A percentile compares a stretch with the other conserved stretches of the same genome.
Conservation (phyloP, 139 green algal genomes). For the Bryopsis sp. region DNA sequence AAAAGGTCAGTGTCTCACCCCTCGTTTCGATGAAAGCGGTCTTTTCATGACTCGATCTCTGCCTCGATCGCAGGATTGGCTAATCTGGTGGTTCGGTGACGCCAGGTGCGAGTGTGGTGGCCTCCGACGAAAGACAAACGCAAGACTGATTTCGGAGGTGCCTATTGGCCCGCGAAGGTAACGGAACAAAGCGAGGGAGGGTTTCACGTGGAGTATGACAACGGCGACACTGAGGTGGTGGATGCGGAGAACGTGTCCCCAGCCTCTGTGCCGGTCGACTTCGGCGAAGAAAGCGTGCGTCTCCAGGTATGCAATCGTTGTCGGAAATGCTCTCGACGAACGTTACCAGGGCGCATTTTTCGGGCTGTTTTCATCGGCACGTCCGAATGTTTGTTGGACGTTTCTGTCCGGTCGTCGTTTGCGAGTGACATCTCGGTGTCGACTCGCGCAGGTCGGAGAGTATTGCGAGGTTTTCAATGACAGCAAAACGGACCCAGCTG, state of each 20-base stretch:
- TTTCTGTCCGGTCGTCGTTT: neutral
- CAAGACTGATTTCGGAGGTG: slow-evolving; percentile 33
- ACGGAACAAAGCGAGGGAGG: neutral
- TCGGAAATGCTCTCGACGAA: neutral
- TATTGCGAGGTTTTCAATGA: slow-evolving; percentile 52
- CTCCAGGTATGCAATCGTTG: slow-evolving; percentile 25
- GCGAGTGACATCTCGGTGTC: neutral
- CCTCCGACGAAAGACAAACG: slow-evolving; percentile 36
- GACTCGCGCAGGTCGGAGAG: slow-evolving; percentile 30
- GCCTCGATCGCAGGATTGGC: neutral
- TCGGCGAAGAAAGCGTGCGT: slow-evolving; percentile 32
- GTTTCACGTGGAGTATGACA: slow-evolving; percentile 42
- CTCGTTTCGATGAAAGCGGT: slow-evolving; percentile 5
- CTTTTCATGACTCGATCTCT: neutral
- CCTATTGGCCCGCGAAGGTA: slow-evolving; percentile 41
- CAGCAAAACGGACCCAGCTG: slow-evolving; percentile 42
- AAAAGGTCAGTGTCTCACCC: too few relatives aligned
- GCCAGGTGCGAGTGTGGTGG: slow-evolving; percentile 50
- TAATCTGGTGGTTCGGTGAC: neutral
- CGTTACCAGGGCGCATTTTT: neutral
- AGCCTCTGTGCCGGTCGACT: slow-evolving; percentile 31
- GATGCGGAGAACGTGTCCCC: slow-evolving; percentile 32
- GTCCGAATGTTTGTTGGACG: neutral
- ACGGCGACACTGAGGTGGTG: slow-evolving; percentile 32
- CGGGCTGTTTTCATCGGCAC: too few relatives aligned